Evolutionary conservation across 2,329 filamentous ascomycete genomes (phyloP).

Genomic region (Byssothecium circinans): DNA sequence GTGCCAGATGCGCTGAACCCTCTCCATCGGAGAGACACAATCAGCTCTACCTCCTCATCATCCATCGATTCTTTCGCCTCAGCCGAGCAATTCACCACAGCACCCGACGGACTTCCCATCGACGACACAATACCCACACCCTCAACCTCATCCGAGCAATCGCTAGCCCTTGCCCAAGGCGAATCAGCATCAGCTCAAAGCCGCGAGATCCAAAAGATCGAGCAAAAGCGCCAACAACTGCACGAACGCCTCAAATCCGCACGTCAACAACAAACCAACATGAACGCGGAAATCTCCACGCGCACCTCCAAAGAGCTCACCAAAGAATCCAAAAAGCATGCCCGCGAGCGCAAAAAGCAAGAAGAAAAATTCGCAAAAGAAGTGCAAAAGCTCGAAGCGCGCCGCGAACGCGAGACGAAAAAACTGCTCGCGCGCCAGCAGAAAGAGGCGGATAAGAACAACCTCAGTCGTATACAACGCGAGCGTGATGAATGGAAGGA

Average conservation of each 20-base stretch:
- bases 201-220: constrained; percentile 64
- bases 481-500: constrained; percentile 52
- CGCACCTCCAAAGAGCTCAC: constrained; percentile 54
- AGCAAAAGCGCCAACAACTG: constrained; percentile 59
- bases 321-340: constrained; percentile 66
- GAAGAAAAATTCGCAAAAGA: constrained; percentile 46
- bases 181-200: constrained; percentile 51
- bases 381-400: constrained; percentile 66
- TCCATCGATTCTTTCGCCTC: constrained; percentile 46
- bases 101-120: constrained; percentile 31
- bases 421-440: constrained; percentile 66
- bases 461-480: constrained; percentile 50
- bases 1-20: constrained; percentile 27
- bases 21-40: constrained; percentile 29
- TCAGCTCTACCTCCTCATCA: constrained; percentile 27
- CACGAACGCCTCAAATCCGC: constrained; percentile 64
- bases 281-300: constrained; percentile 14
- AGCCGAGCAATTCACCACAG: constrained; percentile 46
- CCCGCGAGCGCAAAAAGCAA: constrained; percentile 54
- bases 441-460: constrained; percentile 60
- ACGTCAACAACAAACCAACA: constrained; percentile 51
- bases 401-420: constrained; percentile 64
- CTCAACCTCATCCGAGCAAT: constrained; percentile 29
- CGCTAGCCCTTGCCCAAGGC: constrained; percentile 13
- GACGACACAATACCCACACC: constrained; percentile 29